Evolutionary conservation across 2,329 filamentous ascomycete species (phyloP).

Genomic region (Leptosphaerulina australis): DNA sequence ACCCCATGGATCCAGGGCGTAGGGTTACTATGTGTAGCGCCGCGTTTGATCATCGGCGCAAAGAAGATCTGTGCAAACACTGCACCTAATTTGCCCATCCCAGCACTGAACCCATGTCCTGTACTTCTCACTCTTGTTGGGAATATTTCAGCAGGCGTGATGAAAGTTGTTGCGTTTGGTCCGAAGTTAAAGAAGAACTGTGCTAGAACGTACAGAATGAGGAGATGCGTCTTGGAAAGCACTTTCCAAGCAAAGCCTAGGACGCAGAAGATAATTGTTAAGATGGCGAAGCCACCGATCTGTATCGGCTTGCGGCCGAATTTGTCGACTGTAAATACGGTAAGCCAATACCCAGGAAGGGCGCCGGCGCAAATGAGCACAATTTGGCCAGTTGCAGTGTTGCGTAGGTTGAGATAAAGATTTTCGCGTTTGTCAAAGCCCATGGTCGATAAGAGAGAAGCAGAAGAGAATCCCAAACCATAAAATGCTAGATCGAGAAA

Average conservation of each 20-base stretch:
- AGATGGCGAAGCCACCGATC: conserved; percentile 58
- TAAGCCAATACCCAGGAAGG: conserved; percentile 83
- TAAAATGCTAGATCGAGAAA: conserved; percentile 66
- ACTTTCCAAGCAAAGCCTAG: conserved; percentile 57
- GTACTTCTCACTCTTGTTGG: conserved; percentile 57
- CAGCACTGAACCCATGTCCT: conserved; percentile 57
- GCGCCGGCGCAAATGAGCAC: conserved; percentile 79
- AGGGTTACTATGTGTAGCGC: conserved; percentile 56
- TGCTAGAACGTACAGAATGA: conserved; percentile 55
- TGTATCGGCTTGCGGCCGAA: conserved; percentile 80
- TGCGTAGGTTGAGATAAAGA: conserved; percentile 73
- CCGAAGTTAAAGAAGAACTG: conserved; percentile 63
- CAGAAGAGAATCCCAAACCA: conserved; percentile 74
- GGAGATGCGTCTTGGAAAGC: conserved; percentile 51
- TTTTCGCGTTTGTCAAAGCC: conserved; percentile 69
- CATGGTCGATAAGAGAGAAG: conserved; percentile 72
- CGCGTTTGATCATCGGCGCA: conserved; percentile 60
- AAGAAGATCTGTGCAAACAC: conserved; percentile 59
- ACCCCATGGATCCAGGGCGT: conserved; percentile 73
- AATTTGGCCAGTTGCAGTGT: conserved; percentile 77
- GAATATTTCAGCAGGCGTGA: conserved; percentile 60
- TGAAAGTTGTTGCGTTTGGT: conserved; percentile 59
- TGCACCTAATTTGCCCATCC: conserved; percentile 56
- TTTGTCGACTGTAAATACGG: conserved; percentile 74
- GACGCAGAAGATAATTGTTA: conserved; percentile 57